Evolutionary conservation across 2,329 filamentous ascomycete genomes (phyloP).

Genomic region (Claviceps sp.): DNA sequence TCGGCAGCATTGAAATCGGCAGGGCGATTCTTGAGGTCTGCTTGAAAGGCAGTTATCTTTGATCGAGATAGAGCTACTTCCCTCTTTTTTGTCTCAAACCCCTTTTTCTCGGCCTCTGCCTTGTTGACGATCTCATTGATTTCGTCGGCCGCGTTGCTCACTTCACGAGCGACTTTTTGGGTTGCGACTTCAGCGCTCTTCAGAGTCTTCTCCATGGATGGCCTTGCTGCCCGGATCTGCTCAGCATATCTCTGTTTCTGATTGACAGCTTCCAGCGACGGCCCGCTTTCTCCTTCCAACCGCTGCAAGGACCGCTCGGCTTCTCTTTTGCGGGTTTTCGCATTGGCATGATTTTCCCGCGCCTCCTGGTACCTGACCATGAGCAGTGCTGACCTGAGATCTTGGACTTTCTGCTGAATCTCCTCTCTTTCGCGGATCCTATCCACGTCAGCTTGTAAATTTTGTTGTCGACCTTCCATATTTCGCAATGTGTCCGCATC

Average conservation of each 20-base stretch:
- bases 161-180: slow-evolving; percentile 28
- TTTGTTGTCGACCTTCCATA: slow-evolving; percentile 59
- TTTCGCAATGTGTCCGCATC: slow-evolving; percentile 51
- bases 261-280: slow-evolving; percentile 55
- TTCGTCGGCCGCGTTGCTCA: slow-evolving; percentile 21
- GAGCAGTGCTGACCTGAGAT: slow-evolving; percentile 52
- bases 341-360: slow-evolving; percentile 30
- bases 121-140: slow-evolving; percentile 30
- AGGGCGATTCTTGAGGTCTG: slow-evolving; percentile 46
- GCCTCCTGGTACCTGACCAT: slow-evolving; percentile 51
- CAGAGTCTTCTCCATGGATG: slow-evolving; percentile 39
- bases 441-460: slow-evolving; percentile 70
- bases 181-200: slow-evolving; percentile 38
- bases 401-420: slow-evolving; percentile 48
- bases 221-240: slow-evolving; percentile 41
- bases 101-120: slow-evolving; percentile 37
- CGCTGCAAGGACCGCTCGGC: slow-evolving; percentile 43
- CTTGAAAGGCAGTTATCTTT: slow-evolving; percentile 50
- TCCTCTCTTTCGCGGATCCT: slow-evolving; percentile 63
- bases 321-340: slow-evolving; percentile 40
- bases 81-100: slow-evolving; percentile 34
- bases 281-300: slow-evolving; percentile 47
- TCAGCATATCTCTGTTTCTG: slow-evolving; percentile 54
- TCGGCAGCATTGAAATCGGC: slow-evolving; percentile 53
- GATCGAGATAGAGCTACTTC: slow-evolving; percentile 37